A percentile compares a stretch with the other conserved stretches of the same genome.
These are phyloP conservation scores for Colletotrichum orchidophilum DNA, from an alignment of 2,329 filamentous ascomycete genomes.

Conservation along the genomic window DNA sequence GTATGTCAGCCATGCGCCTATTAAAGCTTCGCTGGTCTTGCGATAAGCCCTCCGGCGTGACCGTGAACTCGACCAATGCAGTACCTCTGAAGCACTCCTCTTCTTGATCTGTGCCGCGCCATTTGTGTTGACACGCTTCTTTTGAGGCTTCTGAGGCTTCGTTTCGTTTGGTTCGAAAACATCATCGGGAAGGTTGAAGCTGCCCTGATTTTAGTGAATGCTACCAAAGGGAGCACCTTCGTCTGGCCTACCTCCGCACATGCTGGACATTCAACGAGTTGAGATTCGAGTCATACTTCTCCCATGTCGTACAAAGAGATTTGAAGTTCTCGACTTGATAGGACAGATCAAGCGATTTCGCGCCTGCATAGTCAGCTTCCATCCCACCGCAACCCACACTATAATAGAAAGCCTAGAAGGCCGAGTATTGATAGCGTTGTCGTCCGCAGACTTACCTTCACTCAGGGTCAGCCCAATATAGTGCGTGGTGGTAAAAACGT, in stretches of 20 bases:
- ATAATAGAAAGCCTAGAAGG: neutral
- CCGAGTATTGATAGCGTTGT: slow-evolving; percentile 28
- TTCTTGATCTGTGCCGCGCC: slow-evolving; percentile 55
- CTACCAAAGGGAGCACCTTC: neutral
- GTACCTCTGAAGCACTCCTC: slow-evolving; percentile 58
- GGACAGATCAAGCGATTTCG: slow-evolving; percentile 80
- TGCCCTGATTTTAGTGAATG: slow-evolving; percentile 47
- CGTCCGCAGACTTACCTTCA: slow-evolving; percentile 65
- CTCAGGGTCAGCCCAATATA: slow-evolving; percentile 90
- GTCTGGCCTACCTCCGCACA: slow-evolving; percentile 77
- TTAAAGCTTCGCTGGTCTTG: slow-evolving; percentile 49
- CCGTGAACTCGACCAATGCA: slow-evolving; percentile 5
- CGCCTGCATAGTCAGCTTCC: slow-evolving; percentile 58
- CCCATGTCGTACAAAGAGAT: slow-evolving; percentile 78
- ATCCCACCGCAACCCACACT: neutral
- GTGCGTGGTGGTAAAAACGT: slow-evolving; percentile 88
- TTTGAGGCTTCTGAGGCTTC: slow-evolving; percentile 67
- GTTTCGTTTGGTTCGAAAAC: slow-evolving; percentile 85
- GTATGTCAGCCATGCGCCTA: slow-evolving; percentile 43
- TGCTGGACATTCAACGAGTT: slow-evolving; percentile 85
- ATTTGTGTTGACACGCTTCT: slow-evolving; percentile 45
- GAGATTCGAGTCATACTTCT: slow-evolving; percentile 77
- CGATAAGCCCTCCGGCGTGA: slow-evolving; percentile 1
- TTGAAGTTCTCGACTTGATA: slow-evolving; percentile 89
- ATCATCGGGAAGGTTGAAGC: slow-evolving; percentile 88